These are phyloP conservation scores for Flammula alnicola DNA, from an alignment of 1,284 basidiomycete genomes.

Conservation along the genomic window DNA sequence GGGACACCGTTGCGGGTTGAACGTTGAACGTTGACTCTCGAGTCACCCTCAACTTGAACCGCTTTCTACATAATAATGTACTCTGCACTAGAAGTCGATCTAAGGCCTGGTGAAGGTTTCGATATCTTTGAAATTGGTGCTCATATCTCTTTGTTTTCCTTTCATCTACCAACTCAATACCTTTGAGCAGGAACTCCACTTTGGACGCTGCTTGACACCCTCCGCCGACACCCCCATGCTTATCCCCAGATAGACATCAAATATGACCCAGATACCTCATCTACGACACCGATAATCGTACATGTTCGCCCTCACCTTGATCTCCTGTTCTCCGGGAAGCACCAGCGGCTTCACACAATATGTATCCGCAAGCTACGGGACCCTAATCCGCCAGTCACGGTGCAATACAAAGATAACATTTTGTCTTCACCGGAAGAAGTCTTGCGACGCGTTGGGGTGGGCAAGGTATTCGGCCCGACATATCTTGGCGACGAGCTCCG, in stretches of 20 bases:
- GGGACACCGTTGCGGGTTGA: too few relatives aligned
- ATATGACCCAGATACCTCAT: slow-evolving; percentile 77
- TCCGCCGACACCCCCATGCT: slow-evolving; percentile 63
- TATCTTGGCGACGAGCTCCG: slow-evolving; percentile 78
- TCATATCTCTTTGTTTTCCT: background rate
- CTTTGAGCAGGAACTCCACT: slow-evolving; percentile 68
- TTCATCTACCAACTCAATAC: background rate
- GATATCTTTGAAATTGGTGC: slow-evolving; percentile 81
- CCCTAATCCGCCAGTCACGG: slow-evolving; percentile 62
- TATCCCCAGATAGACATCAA: slow-evolving; percentile 87
- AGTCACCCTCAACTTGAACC: too few relatives aligned
- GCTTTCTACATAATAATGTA: slow-evolving; percentile 63
- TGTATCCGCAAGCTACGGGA: slow-evolving; percentile 68
- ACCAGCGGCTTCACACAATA: slow-evolving; percentile 80
- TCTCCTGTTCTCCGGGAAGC: slow-evolving; percentile 76
- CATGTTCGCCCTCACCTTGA: slow-evolving; percentile 81
- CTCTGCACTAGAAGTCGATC: slow-evolving; percentile 72
- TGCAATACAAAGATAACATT: slow-evolving; percentile 71
- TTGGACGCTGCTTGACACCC: slow-evolving; percentile 78
- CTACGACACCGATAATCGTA: slow-evolving; percentile 75
- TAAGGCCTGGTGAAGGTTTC: slow-evolving; percentile 77
- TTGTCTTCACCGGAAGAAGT: slow-evolving; percentile 65
- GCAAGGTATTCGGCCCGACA: slow-evolving; percentile 82
- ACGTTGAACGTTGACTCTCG: too few relatives aligned
- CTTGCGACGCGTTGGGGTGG: slow-evolving; percentile 70